phyloP scores from a whole-genome alignment of 2,329 filamentous ascomycete genomes.

The Thielaviopsis euricoi region DNA sequence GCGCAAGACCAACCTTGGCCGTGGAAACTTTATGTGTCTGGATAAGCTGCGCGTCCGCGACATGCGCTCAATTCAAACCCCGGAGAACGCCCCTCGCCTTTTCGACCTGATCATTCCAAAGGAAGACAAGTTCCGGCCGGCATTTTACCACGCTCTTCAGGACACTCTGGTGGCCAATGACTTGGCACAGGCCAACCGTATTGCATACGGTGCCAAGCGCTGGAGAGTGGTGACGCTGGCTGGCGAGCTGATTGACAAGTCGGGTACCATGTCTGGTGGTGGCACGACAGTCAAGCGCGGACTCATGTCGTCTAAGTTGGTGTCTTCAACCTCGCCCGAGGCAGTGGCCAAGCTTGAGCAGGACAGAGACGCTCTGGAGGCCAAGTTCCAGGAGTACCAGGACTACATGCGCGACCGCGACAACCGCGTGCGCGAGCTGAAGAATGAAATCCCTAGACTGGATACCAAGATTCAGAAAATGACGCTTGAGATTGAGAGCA shows the following conservation, averaged over 20 bases:
- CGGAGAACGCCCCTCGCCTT: constrained; percentile 77
- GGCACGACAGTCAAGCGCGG: constrained; percentile 80
- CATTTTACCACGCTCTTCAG: constrained; percentile 89
- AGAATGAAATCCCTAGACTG: constrained; percentile 63
- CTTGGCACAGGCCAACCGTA: constrained; percentile 88
- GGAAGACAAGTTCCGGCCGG: constrained; percentile 69
- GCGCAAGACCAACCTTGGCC: constrained; percentile 88
- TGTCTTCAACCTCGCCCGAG: constrained; percentile 73
- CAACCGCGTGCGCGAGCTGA: constrained; percentile 51
- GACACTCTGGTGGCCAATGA: constrained; percentile 89
- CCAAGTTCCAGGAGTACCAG: constrained; percentile 70
- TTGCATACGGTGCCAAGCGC: constrained; percentile 81
- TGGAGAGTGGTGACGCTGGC: constrained; percentile 95
- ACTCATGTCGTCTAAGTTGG: constrained; percentile 90
- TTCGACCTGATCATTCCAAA: constrained; percentile 89
- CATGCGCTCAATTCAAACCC: constrained; percentile 65
- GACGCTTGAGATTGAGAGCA: constrained; percentile 72
- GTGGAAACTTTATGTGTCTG: constrained; percentile 92
- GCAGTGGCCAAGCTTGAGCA: constrained; percentile 75
- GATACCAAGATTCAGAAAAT: constrained; percentile 90
- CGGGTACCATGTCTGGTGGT: constrained; percentile 96
- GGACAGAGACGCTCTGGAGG: constrained; percentile 72
- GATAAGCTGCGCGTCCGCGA: constrained; percentile 72
- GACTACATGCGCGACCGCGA: constrained; percentile 72
- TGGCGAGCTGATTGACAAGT: constrained; percentile 92